Base-by-base conservation (phyloP, 495 filamentous ascomycete genomes). In the Lichina pygmaea region DNA sequence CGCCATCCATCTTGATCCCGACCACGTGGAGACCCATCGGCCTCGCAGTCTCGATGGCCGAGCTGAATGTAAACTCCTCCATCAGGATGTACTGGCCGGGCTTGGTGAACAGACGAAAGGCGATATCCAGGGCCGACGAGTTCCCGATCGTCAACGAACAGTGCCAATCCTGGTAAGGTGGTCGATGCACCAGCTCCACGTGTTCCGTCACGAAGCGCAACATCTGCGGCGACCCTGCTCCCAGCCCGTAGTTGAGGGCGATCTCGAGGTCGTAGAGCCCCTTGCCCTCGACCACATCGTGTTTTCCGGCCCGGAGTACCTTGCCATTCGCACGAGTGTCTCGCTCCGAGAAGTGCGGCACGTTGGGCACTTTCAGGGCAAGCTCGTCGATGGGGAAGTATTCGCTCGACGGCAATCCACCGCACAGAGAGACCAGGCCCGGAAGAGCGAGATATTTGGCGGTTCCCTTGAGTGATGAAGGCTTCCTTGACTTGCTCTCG, bases 151-250 rank as follows among this genome's bases (percentile, higher is more conserved):
- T 81, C 57, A 89, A 56, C 42, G 67, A 68, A 53, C 75, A 80
- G 46, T 68, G 61, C 86, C 86, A 95, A 62, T 95, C 84, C 31
- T 66, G 59, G 57, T 93, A 94, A 3, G 76, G 78, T 3, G 81
- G 80, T 48, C 68, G 58, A 54, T 77, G 71, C 16, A 79, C 66
- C 36, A 86, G 66, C 60, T 75, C 89, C 0, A 84, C 91, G 58
- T 97, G 89, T 62, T 95, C 89, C 0, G 82, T 91, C 38, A 92
- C 66, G 56, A 80, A 97, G 34, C 89, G 70, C 33, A 91, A 63
- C 52, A 97, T 56, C 60, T 93, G 89, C 2, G 86, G 78, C 33
- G 83, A 70, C 30, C 89, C 89, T 11, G 71, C 72, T 12, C 82
- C 76, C 58, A 93, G 81, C 6, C 76, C 79, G 58, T 97, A 97